These are phyloP conservation scores for Colletotrichum spinosum DNA, from an alignment of 2,329 filamentous ascomycete genomes.

Conservation along the genomic window DNA sequence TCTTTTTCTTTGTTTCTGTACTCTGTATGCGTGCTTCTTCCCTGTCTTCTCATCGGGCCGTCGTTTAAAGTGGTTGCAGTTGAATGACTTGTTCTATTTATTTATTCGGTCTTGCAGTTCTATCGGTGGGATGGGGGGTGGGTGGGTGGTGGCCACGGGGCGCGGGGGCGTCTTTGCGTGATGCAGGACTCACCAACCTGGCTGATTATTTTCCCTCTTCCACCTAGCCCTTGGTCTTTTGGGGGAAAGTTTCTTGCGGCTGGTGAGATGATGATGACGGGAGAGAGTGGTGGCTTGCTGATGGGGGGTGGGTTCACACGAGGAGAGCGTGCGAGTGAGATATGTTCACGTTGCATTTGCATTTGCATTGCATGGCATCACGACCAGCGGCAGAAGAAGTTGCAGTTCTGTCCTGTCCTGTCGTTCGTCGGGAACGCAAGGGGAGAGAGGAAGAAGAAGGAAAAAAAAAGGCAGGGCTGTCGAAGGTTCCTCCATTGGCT, in stretches of 20 bases:
- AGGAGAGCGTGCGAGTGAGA: not conserved
- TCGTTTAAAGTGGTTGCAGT: too few relatives aligned
- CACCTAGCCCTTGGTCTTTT: too few relatives aligned
- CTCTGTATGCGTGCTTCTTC: not conserved
- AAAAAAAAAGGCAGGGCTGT: conserved; percentile 32
- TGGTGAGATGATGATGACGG: too few relatives aligned
- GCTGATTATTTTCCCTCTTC: too few relatives aligned
- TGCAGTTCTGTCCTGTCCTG: not conserved
- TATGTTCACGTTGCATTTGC: not conserved
- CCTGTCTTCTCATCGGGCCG: not conserved
- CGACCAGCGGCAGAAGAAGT: not conserved
- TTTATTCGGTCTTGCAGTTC: too few relatives aligned
- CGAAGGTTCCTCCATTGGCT: conserved; percentile 7
- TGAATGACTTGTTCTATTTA: too few relatives aligned
- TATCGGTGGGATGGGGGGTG: not conserved
- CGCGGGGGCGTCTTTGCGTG: too few relatives aligned
- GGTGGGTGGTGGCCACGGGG: too few relatives aligned
- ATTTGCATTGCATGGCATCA: not conserved
- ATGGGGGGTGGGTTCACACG: too few relatives aligned
- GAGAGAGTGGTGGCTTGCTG: too few relatives aligned
- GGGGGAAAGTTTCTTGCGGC: too few relatives aligned
- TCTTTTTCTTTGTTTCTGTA: not conserved
- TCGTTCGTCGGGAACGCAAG: not conserved
- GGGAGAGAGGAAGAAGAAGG: not conserved
- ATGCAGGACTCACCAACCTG: too few relatives aligned